phyloP scores from a whole-genome alignment of 129 eudicot genomes.

The Ambrosia artemisiifolia region DNA sequence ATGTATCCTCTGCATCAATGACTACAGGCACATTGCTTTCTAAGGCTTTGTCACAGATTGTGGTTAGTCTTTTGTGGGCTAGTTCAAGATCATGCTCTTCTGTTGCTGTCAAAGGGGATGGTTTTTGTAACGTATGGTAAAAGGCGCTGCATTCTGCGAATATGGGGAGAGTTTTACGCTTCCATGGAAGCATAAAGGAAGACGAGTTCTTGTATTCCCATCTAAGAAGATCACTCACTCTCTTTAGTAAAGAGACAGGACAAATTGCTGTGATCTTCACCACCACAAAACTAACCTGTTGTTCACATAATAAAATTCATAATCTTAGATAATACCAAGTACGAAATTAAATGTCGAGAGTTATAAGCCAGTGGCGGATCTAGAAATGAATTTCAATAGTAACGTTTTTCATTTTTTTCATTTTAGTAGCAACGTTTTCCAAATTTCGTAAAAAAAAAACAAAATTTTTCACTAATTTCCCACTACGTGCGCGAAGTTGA shows the following conservation, averaged over 20 bases:
- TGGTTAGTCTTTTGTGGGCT: slow-evolving; percentile 49
- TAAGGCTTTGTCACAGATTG: slow-evolving; percentile 37
- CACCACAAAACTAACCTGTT: slow-evolving; percentile 63
- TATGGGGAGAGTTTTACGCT: slow-evolving; percentile 54
- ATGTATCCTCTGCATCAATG: slow-evolving; percentile 83
- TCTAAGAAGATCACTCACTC: slow-evolving; percentile 73
- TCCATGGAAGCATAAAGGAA: slow-evolving; percentile 64
- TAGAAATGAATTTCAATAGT: no score
- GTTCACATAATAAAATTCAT: not conserved
- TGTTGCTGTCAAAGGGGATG: slow-evolving; percentile 50
- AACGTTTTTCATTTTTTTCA: no score
- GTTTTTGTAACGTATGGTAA: slow-evolving; percentile 57
- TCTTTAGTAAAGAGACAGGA: slow-evolving; percentile 41
- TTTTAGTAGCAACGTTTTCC: no score
- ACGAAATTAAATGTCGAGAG: no score
- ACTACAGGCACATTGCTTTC: slow-evolving; percentile 56
- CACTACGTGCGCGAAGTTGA: no score
- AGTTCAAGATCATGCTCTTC: slow-evolving; percentile 66
- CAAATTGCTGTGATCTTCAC: slow-evolving; percentile 76
- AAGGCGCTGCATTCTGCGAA: slow-evolving; percentile 65
- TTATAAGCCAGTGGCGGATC: no score
- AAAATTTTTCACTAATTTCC: no score
- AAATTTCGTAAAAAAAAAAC: no score
- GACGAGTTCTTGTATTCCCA: slow-evolving; percentile 61
- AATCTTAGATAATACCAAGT: not conserved